phyloP scores from a whole-genome alignment of 2,329 filamentous ascomycete genomes.

The Tolypocladium tropicale region DNA sequence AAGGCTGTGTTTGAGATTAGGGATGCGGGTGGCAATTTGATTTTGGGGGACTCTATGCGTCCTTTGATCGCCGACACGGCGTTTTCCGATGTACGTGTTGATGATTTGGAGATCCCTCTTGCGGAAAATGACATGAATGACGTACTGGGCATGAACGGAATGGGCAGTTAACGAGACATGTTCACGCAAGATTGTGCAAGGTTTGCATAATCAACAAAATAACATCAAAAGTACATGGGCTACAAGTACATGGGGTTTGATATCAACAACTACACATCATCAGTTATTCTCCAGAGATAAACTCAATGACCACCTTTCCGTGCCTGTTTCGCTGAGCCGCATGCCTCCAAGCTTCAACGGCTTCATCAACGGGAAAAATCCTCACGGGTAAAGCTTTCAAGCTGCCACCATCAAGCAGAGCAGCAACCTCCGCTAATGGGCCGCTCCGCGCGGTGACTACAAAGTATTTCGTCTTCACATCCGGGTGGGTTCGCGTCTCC shows the following conservation, averaged over 20 bases:
- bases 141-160: neutral
- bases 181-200: neutral
- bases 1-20: constrained; percentile 3
- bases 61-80: neutral
- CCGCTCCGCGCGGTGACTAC: constrained; percentile 13
- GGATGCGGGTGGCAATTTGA: neutral
- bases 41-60: neutral
- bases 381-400: constrained; percentile 11
- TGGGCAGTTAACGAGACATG: neutral
- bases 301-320: constrained; percentile 17
- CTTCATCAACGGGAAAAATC: constrained; percentile 11
- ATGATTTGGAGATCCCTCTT: neutral
- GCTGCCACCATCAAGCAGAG: constrained; percentile 11
- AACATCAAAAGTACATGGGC: no score
- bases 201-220: neutral
- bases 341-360: constrained; percentile 15
- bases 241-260: no score
- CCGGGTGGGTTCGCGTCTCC: constrained; percentile 8
- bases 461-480: constrained; percentile 18
- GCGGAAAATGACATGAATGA: neutral
- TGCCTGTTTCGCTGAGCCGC: constrained; percentile 10
- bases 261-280: no score
- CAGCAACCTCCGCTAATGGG: constrained; percentile 8
- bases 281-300: constrained; percentile 4
- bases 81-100: neutral